Percentiles rank a stretch among this genome's conserved stretches.
These are phyloP conservation scores for Lachnellula subtilissima DNA, from an alignment of 2,329 filamentous ascomycete genomes.

Conservation along the genomic window DNA sequence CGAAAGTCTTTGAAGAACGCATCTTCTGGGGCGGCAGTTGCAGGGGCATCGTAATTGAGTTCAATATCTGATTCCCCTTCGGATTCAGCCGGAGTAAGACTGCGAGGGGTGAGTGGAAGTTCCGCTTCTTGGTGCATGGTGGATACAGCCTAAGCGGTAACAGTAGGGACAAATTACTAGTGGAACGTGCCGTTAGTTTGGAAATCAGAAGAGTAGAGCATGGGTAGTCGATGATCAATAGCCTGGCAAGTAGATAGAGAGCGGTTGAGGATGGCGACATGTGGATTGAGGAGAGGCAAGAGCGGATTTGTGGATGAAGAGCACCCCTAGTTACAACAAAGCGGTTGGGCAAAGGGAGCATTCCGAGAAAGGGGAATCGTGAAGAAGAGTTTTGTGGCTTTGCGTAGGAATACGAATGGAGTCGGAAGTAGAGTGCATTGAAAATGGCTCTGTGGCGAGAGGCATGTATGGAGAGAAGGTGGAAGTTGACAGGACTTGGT, in stretches of 20 bases:
- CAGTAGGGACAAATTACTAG: background rate
- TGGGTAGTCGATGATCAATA: too few species aligned
- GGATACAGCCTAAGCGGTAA: background rate
- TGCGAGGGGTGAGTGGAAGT: background rate
- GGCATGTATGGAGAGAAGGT: background rate
- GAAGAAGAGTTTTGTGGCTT: too few species aligned
- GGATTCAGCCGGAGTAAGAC: background rate
- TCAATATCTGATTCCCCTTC: background rate
- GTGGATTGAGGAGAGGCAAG: too few species aligned
- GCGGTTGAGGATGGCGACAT: too few species aligned
- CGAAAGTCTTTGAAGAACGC: background rate
- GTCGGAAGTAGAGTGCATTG: background rate
- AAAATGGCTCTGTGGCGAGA: background rate
- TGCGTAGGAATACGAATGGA: background rate
- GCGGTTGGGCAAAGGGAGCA: background rate
- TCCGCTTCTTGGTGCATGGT: background rate
- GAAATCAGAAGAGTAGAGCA: background rate
- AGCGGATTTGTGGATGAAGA: background rate
- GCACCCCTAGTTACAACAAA: background rate
- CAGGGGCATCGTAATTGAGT: constrained; percentile 1
- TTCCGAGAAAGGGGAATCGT: too few species aligned
- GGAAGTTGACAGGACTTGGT: background rate
- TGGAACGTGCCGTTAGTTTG: background rate
- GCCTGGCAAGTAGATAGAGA: too few species aligned
- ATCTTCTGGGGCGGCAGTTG: constrained; percentile 1